phyloP scores from a whole-genome alignment of 1,284 basidiomycete species.

The Lignosus rhinocerotis region DNA sequence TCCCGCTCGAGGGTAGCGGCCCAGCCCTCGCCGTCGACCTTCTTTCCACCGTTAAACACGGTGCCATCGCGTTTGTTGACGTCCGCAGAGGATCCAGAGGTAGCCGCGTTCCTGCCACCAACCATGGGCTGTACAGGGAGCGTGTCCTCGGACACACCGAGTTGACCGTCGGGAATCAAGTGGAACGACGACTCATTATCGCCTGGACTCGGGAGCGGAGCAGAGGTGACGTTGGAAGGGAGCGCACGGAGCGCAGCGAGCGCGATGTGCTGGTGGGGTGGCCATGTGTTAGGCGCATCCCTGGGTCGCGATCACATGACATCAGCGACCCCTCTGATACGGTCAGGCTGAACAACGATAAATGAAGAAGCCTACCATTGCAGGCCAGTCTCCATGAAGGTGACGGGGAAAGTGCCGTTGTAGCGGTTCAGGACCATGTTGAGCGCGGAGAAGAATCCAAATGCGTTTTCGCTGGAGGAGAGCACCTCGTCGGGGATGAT shows the following conservation, averaged over 20 bases:
- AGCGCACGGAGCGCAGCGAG: slow-evolving; percentile 77
- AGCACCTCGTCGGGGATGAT: slow-evolving; percentile 78
- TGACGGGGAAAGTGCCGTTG: slow-evolving; percentile 78
- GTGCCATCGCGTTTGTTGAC: slow-evolving; percentile 61
- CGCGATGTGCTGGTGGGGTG: slow-evolving; percentile 84
- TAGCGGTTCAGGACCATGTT: slow-evolving; percentile 82
- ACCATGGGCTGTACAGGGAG: slow-evolving; percentile 69
- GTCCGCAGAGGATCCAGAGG: slow-evolving; percentile 56
- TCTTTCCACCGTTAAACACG: slow-evolving; percentile 75
- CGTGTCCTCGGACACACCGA: slow-evolving; percentile 64
- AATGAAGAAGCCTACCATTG: slow-evolving; percentile 62
- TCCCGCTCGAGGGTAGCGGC: slow-evolving; percentile 62
- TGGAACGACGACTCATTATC: slow-evolving; percentile 58
- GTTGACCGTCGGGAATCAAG: slow-evolving; percentile 73
- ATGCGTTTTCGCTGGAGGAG: slow-evolving; percentile 59
- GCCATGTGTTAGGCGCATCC: slow-evolving; percentile 82
- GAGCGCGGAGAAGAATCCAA: slow-evolving; percentile 45
- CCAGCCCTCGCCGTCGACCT: slow-evolving; percentile 68
- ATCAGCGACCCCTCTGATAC: not conserved
- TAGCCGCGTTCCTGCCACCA: slow-evolving; percentile 51
- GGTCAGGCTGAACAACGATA: slow-evolving; percentile 11
- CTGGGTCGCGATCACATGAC: slow-evolving; percentile 33
- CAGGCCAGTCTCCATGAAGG: slow-evolving; percentile 75
- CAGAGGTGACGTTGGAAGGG: slow-evolving; percentile 65
- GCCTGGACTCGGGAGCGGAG: slow-evolving; percentile 48